Base-by-base conservation (phyloP, 805 yeast species). In the Candida stauntonica region DNA sequence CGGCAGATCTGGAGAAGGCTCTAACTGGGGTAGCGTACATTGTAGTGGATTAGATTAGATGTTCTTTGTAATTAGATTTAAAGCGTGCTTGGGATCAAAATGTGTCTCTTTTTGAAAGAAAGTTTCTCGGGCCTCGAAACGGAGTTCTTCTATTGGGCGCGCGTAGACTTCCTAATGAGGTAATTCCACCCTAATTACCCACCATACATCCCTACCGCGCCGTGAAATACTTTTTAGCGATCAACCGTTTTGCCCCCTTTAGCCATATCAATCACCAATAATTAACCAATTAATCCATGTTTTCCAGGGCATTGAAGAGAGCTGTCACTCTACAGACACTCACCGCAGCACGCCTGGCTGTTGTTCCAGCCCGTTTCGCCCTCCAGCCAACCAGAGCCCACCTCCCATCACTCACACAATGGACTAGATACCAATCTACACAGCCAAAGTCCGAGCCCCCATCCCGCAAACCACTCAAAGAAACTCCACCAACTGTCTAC, bases 401-500 rank as follows among this genome's bases (percentile, higher is more conserved):
- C 24, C 24, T 21, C 24, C 7, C 24, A 21, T 11, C 7, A 21
- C 24, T 8, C 7, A 21, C 11, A 21, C 11, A 11, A 11, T 8
- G 11, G 7, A 21, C 11, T 11, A 21, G 24, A 21, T 21, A 21
- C 11, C 24, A 21, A 21, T 21, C 24, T 11, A 21, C 24, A 8
- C 9, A 21, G 7, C 9, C 24, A 7, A 21, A 21, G 24, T 7
- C 24, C 7, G 24, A 21, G 24, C 24, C 24, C 11, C 24, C 24
- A 11, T 7, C 11, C 9, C 39, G 20, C 26, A 82, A 84, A 35
- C 36, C 30, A 7, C 31, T 36, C n/a, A 30, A 41, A 29, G 45
- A 39, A n/a, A 36, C 28, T 11, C 38, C 48, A 7, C 42, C 45
- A 17, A 71, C 68, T 42, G 46, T 61, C 24, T 79, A 77, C 56